Percentiles rank a stretch among this genome's conserved stretches.
Conservation (phyloP, 305 asterid genomes). For the Fraxinus sp. region DNA sequence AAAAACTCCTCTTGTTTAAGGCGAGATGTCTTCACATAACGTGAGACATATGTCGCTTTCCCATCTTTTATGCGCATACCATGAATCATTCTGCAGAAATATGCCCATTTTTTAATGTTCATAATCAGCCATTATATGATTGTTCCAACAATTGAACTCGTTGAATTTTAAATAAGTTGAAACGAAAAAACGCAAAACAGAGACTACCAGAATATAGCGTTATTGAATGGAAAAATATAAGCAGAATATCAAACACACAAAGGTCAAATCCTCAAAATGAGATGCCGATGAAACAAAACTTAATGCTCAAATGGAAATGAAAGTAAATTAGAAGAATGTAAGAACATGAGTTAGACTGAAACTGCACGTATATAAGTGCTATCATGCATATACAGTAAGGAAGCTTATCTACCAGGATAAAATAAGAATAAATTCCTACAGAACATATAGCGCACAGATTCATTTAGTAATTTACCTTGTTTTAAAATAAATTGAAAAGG, state of each 20-base stretch:
- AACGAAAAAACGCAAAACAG: neutral
- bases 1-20: conserved; percentile 79
- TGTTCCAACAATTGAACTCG: neutral
- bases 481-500: neutral
- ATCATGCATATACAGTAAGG: neutral
- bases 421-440: neutral
- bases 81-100: conserved; percentile 79
- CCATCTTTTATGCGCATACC: conserved; percentile 92
- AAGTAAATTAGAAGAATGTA: neutral
- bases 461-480: neutral
- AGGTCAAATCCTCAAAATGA: neutral
- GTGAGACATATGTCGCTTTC: conserved; percentile 87
- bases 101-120: conserved; percentile 15
- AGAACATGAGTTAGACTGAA: neutral
- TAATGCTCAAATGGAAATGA: neutral
- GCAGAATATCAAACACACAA: neutral
- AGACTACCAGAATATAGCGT: neutral
- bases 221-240: neutral
- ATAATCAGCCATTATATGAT: conserved; percentile 4
- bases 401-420: neutral
- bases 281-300: neutral
- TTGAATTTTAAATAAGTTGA: neutral
- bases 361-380: neutral
- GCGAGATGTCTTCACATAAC: conserved; percentile 86
- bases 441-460: neutral